Percentiles rank a stretch among this genome's conserved stretches.
Conservation (phyloP, 2,329 filamentous ascomycete genomes). For the Acarospora socialis region DNA sequence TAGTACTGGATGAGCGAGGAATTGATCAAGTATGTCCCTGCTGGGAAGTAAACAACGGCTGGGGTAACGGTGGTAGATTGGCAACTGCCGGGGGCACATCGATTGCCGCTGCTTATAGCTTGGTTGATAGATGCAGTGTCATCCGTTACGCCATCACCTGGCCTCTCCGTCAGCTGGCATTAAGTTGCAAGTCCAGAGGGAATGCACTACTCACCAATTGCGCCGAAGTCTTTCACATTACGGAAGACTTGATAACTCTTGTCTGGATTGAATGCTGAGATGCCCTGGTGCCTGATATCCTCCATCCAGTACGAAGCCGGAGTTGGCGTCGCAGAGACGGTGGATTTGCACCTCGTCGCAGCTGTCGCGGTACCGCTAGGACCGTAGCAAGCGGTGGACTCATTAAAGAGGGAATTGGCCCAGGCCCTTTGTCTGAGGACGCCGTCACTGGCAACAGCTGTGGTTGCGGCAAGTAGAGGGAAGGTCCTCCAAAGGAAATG, state of each 20-base stretch:
- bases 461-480: no score
- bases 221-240: slow-evolving; percentile 29
- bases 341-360: no score
- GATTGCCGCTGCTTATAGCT: slow-evolving; percentile 31
- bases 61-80: slow-evolving; percentile 36
- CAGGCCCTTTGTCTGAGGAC: no score
- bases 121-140: slow-evolving; percentile 42
- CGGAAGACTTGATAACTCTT: slow-evolving; percentile 32
- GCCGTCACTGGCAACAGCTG: no score
- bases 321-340: no score
- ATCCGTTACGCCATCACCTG: slow-evolving; percentile 37
- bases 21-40: slow-evolving; percentile 45
- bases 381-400: no score
- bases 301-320: slow-evolving; percentile 31
- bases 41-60: slow-evolving; percentile 43
- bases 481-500: no score
- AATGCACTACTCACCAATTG: slow-evolving; percentile 13
- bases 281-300: slow-evolving; percentile 32
- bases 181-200: no score
- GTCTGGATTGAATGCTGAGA: slow-evolving; percentile 33
- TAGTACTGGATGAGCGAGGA: slow-evolving; percentile 47
- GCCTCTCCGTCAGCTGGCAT: no score
- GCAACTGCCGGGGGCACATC: slow-evolving; percentile 29
- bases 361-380: no score
- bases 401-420: no score